These are phyloP conservation scores for Colletotrichum simmondsii DNA, from an alignment of 2,329 filamentous ascomycete genomes.

Conservation along the genomic window DNA sequence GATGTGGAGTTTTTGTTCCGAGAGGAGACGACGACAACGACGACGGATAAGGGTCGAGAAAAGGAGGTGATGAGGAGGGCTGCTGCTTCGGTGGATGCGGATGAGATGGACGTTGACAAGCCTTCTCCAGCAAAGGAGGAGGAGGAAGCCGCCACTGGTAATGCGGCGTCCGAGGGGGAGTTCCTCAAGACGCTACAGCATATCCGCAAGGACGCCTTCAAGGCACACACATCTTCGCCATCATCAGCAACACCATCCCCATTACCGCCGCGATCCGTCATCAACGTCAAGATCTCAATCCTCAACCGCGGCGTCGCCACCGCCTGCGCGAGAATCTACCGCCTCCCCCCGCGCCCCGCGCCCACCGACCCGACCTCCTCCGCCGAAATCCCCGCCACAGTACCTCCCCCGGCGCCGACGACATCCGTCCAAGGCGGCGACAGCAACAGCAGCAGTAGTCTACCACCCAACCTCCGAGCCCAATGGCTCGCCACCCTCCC, in stretches of 20 bases:
- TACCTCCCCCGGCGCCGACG: slow-evolving; percentile 38
- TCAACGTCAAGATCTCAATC: slow-evolving; percentile 75
- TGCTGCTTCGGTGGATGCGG: neutral
- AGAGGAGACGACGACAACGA: slow-evolving; percentile 32
- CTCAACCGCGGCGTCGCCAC: slow-evolving; percentile 76
- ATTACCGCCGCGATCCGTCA: slow-evolving; percentile 52
- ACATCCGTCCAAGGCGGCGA: slow-evolving; percentile 9
- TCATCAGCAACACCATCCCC: slow-evolving; percentile 35
- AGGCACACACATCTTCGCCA: slow-evolving; percentile 38
- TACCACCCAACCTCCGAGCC: slow-evolving; percentile 65
- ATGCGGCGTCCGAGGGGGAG: slow-evolving; percentile 1
- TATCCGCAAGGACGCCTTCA: slow-evolving; percentile 43
- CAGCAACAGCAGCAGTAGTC: slow-evolving; percentile 24
- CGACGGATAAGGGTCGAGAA: neutral
- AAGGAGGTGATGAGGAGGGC: neutral
- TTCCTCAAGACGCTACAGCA: slow-evolving; percentile 29
- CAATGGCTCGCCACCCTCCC: slow-evolving; percentile 77
- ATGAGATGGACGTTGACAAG: slow-evolving; percentile 33
- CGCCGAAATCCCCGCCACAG: slow-evolving; percentile 59
- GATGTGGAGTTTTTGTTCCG: slow-evolving; percentile 81
- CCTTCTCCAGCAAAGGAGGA: slow-evolving; percentile 25
- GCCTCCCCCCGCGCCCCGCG: slow-evolving; percentile 68
- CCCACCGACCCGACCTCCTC: slow-evolving; percentile 42
- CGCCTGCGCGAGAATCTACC: slow-evolving; percentile 85
- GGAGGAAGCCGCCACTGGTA: slow-evolving; percentile 34